Evolutionary conservation across 202 grass and related monocot genomes (phyloP), one percentile per base, ranked within the genome.

Genomic region (Musa balbisiana): DNA sequence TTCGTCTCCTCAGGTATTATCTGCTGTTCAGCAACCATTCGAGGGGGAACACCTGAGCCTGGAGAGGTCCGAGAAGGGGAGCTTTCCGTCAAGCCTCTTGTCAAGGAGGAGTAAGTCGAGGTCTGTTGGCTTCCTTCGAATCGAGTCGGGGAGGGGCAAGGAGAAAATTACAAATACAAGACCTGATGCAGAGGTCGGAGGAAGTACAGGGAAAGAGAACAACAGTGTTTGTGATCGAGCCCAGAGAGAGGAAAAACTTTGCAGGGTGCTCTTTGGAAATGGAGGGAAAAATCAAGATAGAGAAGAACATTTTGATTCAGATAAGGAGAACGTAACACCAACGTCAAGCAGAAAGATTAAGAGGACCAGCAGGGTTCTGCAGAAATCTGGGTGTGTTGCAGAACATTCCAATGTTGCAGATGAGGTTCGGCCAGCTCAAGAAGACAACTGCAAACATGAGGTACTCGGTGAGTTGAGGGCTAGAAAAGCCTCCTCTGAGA

Each of bases 91-190:
- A 58, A 89, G 50, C 67, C 67, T 83, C 29, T 64, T 91, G 52
- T 83, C 86, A 49, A 85, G 74, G 81, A 84, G 82, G 78, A 54
- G 81, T 80, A 99, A 94, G 80, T 88, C 90, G 11, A 94, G 84
- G 75, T 87, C 85, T 73, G 69, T 99, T 26, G 89, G 90, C 75
- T 84, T 81, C 63, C 95, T 99, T 71, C 58, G 55, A 56, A 70
- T 99, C 72, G 82, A 92, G 70, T 95, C 89, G 22, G 83, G 83
- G 69, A 84, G 75, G 53, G 88, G 49, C 73, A 95, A 71, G 71
- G 87, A 89, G 64, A 85, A 62, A 71, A 80, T 11, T 21, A 78
- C 68, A 24, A 19, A 73, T 72, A 54, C 78, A 82, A 83, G 62
- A 75, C 59, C 64, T 72, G 74, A 25, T 62, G 11, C 52, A 43